Conservation (phyloP, 1,284 basidiomycete species). For the Malassezia furfur region DNA sequence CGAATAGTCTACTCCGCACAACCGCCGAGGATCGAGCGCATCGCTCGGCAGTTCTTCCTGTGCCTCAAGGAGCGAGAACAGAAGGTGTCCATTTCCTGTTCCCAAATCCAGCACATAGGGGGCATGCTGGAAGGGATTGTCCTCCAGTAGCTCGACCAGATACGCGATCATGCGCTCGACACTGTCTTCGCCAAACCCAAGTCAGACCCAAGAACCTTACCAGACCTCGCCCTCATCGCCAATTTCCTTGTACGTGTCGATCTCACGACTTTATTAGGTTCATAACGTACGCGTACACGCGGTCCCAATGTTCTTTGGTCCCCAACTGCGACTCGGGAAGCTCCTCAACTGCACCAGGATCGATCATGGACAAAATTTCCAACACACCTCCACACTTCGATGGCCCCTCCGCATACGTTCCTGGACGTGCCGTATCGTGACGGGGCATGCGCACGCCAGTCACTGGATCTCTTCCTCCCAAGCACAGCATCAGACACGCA, state of each 20-base stretch:
- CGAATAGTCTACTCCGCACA: constrained; percentile 77
- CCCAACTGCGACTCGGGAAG: constrained; percentile 57
- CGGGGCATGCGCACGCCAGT: neutral
- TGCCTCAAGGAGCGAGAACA: constrained; percentile 57
- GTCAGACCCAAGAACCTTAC: constrained; percentile 48
- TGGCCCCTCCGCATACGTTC: neutral
- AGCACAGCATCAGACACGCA: neutral
- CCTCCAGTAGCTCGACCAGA: constrained; percentile 18
- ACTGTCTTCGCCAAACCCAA: constrained; percentile 73
- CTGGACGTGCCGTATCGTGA: neutral
- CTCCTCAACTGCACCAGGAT: constrained; percentile 16
- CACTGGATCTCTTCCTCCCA: constrained; percentile 5
- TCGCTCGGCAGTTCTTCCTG: constrained; percentile 52
- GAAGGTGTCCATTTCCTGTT: constrained; percentile 72
- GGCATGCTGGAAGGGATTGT: constrained; percentile 1
- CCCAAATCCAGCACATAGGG: constrained; percentile 54
- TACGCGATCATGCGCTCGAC: constrained; percentile 63
- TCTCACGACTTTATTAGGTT: constrained; percentile 52
- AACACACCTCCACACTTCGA: neutral
- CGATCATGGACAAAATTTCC: neutral
- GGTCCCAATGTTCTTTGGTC: constrained; percentile 55
- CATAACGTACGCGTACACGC: constrained; percentile 16
- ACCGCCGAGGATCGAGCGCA: constrained; percentile 55
- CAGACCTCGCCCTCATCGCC: constrained; percentile 83
- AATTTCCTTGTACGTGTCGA: constrained; percentile 66